Evolutionary conservation across 106 monocot genomes (phyloP), one percentile per base, ranked within the genome.

Genomic region (Cymbidium sinense): DNA sequence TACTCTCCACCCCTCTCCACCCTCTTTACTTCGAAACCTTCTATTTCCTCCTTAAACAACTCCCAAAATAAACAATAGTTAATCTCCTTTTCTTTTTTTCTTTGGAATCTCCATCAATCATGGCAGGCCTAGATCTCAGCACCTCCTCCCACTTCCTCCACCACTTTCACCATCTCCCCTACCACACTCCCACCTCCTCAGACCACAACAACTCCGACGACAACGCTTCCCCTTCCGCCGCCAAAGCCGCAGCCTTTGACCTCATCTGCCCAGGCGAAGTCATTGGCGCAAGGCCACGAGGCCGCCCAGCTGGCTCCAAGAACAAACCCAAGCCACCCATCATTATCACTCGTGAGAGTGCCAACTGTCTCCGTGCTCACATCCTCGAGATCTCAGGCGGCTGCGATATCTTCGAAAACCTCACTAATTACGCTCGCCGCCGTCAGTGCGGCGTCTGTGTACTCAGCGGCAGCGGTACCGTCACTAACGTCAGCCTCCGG

Each of bases 371-470:
- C 34, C 76, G 76, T 0, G 76, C 76, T 5, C 76, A 76, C 76
- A 76, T 76, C 76, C 54, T 54, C 52, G 76, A 76, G 51, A 52
- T 76, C 76, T 27, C 52, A 33, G 76, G 34, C 19, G 76, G 76
- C 54, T 31, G 76, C 76, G 76, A 76, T 50, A 50, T 76, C 76
- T 76, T 76, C 54, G 76, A 51, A 10, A n/a, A 33, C 54, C 11
- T 55, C 34, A 23, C 76, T 15, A n/a, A 10, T 29, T 76, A 76
- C 54, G 54, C 76, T 19, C 30, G 76, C 17, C 76, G 52, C 33
- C 76, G 76, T 1, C 76, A 76, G 76, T 44, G 76, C 76, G 76
- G 76, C 52, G 11, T 76, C 51, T 76, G 54, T 50, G 76, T 76
- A 1, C 76, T 76, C 33, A 55, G 54, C 76, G 76, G 54, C 20